Evolutionary conservation across 495 filamentous ascomycete species (phyloP), one percentile per base, ranked within the genome.

Genomic region (Parathielavia appendiculata): DNA sequence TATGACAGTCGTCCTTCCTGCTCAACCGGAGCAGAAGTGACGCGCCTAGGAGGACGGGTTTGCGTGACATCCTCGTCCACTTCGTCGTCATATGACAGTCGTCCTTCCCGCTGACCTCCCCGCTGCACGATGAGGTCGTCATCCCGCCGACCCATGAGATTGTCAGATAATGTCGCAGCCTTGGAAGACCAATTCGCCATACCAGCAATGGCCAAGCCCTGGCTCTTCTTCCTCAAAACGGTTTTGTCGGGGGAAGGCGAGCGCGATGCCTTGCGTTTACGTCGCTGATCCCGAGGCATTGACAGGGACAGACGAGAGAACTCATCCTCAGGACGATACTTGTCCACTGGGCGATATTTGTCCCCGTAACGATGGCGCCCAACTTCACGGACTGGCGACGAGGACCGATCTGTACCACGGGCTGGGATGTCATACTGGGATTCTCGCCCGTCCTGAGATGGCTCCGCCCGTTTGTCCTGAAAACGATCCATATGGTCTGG

Each of bases 1-100:
- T 61, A 66, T 26, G 63, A 58, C 32, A 68, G 54, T 5, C 63
- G 60, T 0, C 60, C 58, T 43, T 63, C 56, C 1, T 36, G n/a
- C 1, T 16, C 36, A 44, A 12, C n/a, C 39, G 1, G 26, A 0
- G 26, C 11, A 1, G 0, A 16, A 10, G 8, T 44, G 19, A 22
- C 35, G 26, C 20, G 4, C 14, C 26, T 38, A 0, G 17, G n/a
- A 23, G 19, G 10, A 17, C 45, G 14, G 0, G 30, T 9, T 22
- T 12, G 10, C 19, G 30, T 17, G 14, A n/a, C 26, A 30, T 11
- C 10, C 59, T 44, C 11, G 26, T 30, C 26, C 26, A 3, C 26
- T 30, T 40, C 49, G 17, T 62, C 64, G n/a, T 54, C 49, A 14
- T 60, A 67, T 22, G 62, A 56, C 38, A 67, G 54, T 5, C 65